Evolutionary conservation across 805 yeast species (phyloP).

Genomic region (Tetrapisispora nanseiensis): DNA sequence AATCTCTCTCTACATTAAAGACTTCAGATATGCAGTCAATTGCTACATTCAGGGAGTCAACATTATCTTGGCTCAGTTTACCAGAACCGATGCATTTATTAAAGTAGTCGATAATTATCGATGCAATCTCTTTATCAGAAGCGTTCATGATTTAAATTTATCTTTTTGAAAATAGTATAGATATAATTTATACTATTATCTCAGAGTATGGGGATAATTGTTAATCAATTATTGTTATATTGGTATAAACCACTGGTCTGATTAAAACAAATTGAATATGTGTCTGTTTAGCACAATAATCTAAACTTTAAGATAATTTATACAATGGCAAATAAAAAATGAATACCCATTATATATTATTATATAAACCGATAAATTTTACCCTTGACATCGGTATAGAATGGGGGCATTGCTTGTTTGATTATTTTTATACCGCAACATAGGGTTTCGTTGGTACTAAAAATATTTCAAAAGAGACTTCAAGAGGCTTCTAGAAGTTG

Average conservation of each 20-base stretch:
- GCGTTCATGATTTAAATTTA: background rate
- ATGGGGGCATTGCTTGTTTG: background rate
- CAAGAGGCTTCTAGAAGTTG: background rate
- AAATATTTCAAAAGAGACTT: too few species aligned
- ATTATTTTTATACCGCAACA: background rate
- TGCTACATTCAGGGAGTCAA: constrained; percentile 85
- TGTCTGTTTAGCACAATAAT: too few species aligned
- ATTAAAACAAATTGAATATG: too few species aligned
- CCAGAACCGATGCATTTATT: constrained; percentile 47
- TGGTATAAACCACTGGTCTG: too few species aligned
- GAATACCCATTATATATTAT: too few species aligned
- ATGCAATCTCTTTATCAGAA: constrained; percentile 41
- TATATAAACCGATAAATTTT: too few species aligned
- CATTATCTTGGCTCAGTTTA: constrained; percentile 62
- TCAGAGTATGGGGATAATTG: too few species aligned
- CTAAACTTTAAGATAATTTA: too few species aligned
- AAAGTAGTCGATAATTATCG: constrained; percentile 63
- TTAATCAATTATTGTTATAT: too few species aligned
- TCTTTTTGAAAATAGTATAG: background rate
- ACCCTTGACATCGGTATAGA: too few species aligned
- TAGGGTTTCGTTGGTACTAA: too few species aligned
- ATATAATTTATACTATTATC: background rate
- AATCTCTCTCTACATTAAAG: constrained; percentile 52
- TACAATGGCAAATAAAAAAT: too few species aligned
- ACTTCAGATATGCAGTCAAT: constrained; percentile 85